Evolutionary conservation across 345 rosid species (phyloP).

Genomic region (Eucalyptus albens): DNA sequence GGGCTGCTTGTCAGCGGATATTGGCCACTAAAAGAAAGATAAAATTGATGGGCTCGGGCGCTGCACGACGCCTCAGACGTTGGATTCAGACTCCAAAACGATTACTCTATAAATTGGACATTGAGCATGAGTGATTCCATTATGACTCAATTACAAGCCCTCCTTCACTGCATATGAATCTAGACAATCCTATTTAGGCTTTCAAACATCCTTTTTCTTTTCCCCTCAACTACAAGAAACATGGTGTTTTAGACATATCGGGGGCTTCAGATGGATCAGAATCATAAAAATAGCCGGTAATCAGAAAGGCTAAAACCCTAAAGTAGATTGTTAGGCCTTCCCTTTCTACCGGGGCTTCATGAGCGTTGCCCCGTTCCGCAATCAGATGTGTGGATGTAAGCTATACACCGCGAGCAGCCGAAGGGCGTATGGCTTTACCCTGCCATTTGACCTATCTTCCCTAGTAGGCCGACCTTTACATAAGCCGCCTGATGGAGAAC

Average conservation of each 20-base stretch:
- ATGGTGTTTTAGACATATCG: not conserved
- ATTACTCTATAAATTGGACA: not conserved
- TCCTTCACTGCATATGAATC: not conserved
- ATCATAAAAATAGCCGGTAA: not conserved
- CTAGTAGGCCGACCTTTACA: too few relatives aligned
- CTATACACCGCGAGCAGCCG: conserved; percentile 2
- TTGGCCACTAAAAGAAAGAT: not conserved
- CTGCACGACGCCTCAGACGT: not conserved
- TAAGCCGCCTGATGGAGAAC: not conserved
- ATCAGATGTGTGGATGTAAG: conserved; percentile 24
- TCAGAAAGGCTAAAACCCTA: not conserved
- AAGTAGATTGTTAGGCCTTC: not conserved
- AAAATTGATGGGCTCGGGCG: not conserved
- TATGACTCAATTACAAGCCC: not conserved
- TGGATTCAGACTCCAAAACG: not conserved
- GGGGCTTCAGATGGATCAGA: not conserved
- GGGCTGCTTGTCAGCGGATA: not conserved
- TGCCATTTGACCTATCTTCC: not conserved
- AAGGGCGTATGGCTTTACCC: not conserved
- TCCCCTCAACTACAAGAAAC: not conserved
- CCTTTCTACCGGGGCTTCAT: not conserved
- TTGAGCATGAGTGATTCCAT: not conserved
- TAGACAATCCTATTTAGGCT: not conserved
- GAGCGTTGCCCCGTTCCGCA: not conserved
- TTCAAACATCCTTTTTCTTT: not conserved